Evolutionary conservation across 1,284 basidiomycete genomes (phyloP), one percentile per base, ranked within the genome.

Genomic region (Trichosporon coremiiforme): DNA sequence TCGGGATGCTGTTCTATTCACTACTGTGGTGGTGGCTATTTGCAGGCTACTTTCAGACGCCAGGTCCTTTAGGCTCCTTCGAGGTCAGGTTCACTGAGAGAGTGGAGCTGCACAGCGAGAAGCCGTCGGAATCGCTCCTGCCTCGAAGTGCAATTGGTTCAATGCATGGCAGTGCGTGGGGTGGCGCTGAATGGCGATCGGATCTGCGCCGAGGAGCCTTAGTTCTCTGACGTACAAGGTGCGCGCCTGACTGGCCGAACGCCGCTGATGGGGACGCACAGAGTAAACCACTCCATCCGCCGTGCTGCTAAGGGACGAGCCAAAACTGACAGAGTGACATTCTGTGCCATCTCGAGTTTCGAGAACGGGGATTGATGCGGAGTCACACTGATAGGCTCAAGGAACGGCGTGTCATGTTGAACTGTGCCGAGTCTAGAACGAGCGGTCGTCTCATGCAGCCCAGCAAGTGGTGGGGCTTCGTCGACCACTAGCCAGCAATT

Each of bases 261-360:
- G 50, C 50, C 50, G 20, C 12, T 25, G 20, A 12, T n/a, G 13
- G 47, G 47, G 20, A 50, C 17, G 47, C 47, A 12, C 12, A 25
- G 9, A 12, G 38, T 50, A 17, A 13, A 17, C 47, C n/a, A 12
- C 50, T 20, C 17, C 45, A 47, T 9, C n/a, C 6, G 17, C 45
- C 5, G 25, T 25, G 50, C 20, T 25, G 22, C 50, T 10, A 53
- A 53, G 50, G 22, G 50, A 53, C 10, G 50, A 53, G 50, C 50
- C 50, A 53, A 53, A 53, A 53, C 20, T 25, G 6, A 25, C 8
- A 4, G 20, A 45, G 50, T 50, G 13, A 50, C 50, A 17, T 50
- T 50, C 47, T 50, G 47, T n/a, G 47, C 47, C 36, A 20, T 53
- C 50, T 53, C 50, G 22, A 53, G 50, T 53, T 53, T 53, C 50